Evolutionary conservation across 331 rosid species (phyloP).

Genomic region (Cucumis variabilis): DNA sequence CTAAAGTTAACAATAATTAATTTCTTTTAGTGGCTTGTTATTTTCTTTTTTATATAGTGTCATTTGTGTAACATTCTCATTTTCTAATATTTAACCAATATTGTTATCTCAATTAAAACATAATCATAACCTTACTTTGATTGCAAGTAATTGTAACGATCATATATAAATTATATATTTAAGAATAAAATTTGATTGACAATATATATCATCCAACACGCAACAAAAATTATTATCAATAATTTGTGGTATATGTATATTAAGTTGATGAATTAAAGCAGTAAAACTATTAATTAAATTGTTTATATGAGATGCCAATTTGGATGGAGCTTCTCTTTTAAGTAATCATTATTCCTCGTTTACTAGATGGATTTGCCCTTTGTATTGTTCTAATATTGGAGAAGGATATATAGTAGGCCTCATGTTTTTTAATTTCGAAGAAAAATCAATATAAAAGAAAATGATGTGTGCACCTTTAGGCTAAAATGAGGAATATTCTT

Average conservation of each 20-base stretch:
- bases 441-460: neutral
- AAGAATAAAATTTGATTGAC: neutral
- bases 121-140: neutral
- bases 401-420: neutral
- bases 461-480: neutral
- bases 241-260: neutral
- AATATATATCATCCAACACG: neutral
- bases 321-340: neutral
- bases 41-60: neutral
- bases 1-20: conserved; percentile 3
- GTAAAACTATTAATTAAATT: neutral
- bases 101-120: neutral
- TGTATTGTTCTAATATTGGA: neutral
- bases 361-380: conserved; percentile 23
- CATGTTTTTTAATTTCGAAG: neutral
- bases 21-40: neutral
- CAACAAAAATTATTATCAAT: neutral
- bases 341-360: neutral
- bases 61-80: neutral
- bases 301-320: conserved; percentile 7
- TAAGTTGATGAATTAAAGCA: neutral
- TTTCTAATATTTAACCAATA: neutral
- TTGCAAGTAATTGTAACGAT: neutral
- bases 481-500: neutral
- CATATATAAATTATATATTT: neutral